Percentiles rank a stretch among this genome's conserved stretches.
Conservation (phyloP, 2,329 filamentous ascomycete species). For the Coniochaeta ligniaria region DNA sequence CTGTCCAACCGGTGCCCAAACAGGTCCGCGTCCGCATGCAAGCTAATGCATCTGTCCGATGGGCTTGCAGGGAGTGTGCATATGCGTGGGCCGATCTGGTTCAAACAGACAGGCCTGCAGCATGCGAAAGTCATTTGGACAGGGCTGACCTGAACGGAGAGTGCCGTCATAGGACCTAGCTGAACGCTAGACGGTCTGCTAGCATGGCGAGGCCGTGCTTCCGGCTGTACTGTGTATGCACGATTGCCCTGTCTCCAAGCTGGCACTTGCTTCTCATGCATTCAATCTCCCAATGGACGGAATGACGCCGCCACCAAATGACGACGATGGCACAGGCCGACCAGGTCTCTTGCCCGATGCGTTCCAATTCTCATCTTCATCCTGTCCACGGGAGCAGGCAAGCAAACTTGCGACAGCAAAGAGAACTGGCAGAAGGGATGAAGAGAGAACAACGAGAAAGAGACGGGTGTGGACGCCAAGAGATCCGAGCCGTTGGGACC, state of each 20-base stretch:
- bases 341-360: background rate
- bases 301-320: background rate
- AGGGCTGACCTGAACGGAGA: background rate
- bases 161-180: background rate
- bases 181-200: background rate
- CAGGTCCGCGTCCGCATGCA: background rate
- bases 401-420: background rate
- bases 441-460: background rate
- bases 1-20: background rate
- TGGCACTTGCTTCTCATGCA: background rate
- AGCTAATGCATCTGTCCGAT: slow-evolving; percentile 17
- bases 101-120: slow-evolving; percentile 2
- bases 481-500: background rate
- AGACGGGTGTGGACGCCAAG: background rate
- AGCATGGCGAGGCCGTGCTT: background rate
- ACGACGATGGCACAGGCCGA: background rate
- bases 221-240: background rate
- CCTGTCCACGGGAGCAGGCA: background rate
- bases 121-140: background rate
- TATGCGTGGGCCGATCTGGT: background rate
- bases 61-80: slow-evolving; percentile 6
- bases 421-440: background rate
- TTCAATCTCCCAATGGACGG: background rate
- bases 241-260: background rate
- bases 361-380: background rate